Base-by-base conservation (phyloP, 2,329 filamentous ascomycete genomes). In the Calycina marina region DNA sequence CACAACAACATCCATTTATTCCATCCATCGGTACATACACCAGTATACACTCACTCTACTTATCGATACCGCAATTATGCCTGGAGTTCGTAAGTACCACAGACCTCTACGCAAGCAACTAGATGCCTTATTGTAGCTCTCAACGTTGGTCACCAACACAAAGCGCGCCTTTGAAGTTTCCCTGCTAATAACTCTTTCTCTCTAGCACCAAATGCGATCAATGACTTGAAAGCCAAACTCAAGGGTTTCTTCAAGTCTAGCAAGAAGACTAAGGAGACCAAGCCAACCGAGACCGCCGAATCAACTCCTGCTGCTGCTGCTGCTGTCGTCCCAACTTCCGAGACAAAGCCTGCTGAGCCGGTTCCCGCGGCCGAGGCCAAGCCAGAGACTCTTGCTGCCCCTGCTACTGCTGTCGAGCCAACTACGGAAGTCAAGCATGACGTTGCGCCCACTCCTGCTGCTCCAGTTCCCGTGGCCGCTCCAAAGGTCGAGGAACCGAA, bases 151-250 rank as follows among this genome's bases (percentile, higher is more conserved):
- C 37, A 36, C 40, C 43, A 36, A 43, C 34, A 3, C 22, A 4
- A 11, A 15, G n/a, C n/a, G n/a, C n/a, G n/a, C n/a, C n/a, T n/a
- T n/a, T n/a, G n/a, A n/a, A n/a, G n/a, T n/a, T n/a, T n/a, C n/a
- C n/a, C n/a, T n/a, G n/a, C n/a, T n/a, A n/a, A n/a, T n/a, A n/a
- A n/a, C n/a, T 18, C 17, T 18, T 28, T 26, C 18, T 30, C 20
- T 24, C 18, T 28, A 53, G 50, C 50, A 40, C 48, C 50, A 35
- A 52, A 50, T 27, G 43, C 46, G 15, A 18, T 53, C 18, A 30
- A 36, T 11, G 36, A 42, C 27, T 29, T 53, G 33, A 53, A 50
- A 46, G 40, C 43, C 28, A 51, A 45, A 38, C 25, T 50, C 38
- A 53, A 53, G 50, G 25, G 37, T 28, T 17, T 51, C 15, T 38